Percentiles rank a stretch among this genome's conserved stretches.
These are phyloP conservation scores for Polytolypa hystricis DNA, from an alignment of 2,329 filamentous ascomycete genomes.

Conservation along the genomic window DNA sequence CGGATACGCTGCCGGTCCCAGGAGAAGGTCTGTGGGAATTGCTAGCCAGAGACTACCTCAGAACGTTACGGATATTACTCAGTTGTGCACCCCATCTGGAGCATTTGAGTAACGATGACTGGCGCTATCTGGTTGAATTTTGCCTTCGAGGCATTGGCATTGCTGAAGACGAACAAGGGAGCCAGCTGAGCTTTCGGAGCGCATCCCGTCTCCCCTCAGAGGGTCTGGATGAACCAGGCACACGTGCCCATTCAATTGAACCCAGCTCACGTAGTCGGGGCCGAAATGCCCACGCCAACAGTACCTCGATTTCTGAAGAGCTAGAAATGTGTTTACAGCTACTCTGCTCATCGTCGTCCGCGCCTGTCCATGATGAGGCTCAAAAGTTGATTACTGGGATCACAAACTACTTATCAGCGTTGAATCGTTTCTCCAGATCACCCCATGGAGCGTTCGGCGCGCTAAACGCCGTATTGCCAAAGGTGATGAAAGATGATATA, in stretches of 20 bases:
- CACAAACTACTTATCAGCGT: slow-evolving; percentile 51
- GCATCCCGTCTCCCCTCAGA: slow-evolving; percentile 19
- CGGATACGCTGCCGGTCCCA: slow-evolving; percentile 55
- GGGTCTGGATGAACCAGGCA: slow-evolving; percentile 17
- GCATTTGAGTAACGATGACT: slow-evolving; percentile 57
- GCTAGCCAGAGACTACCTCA: slow-evolving; percentile 66
- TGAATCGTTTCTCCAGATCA: slow-evolving; percentile 48
- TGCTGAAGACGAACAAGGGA: slow-evolving; percentile 18
- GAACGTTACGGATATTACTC: slow-evolving; percentile 59
- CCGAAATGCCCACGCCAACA: slow-evolving; percentile 9
- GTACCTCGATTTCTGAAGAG: slow-evolving; percentile 35
- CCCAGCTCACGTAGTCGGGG: slow-evolving; percentile 15
- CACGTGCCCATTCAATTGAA: slow-evolving; percentile 22
- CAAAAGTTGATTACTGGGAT: slow-evolving; percentile 46
- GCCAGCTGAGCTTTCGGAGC: slow-evolving; percentile 21
- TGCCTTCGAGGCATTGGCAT: slow-evolving; percentile 48
- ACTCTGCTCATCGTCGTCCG: slow-evolving; percentile 55
- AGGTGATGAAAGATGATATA: slow-evolving; percentile 57
- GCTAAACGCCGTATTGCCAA: slow-evolving; percentile 59
- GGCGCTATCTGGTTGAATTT: slow-evolving; percentile 61
- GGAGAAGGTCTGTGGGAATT: slow-evolving; percentile 56
- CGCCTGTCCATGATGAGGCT: slow-evolving; percentile 50
- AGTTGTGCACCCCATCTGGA: slow-evolving; percentile 68
- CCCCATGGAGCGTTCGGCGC: slow-evolving; percentile 65
- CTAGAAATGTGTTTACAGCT: slow-evolving; percentile 55